phyloP scores from a whole-genome alignment of 768 basidiomycete species.

The Pleurotus tuber-regium region DNA sequence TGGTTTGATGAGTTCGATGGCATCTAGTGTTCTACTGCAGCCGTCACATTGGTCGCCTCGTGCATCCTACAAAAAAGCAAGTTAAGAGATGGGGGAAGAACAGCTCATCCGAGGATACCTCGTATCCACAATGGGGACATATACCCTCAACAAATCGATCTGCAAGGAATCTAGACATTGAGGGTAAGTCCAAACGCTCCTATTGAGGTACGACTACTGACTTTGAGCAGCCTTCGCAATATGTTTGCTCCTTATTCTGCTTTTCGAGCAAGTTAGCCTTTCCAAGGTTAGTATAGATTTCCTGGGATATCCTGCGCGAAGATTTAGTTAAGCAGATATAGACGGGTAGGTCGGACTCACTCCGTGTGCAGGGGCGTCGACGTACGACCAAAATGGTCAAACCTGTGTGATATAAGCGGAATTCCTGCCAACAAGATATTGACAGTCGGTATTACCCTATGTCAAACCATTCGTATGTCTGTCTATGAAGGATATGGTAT shows the following conservation, averaged over 20 bases:
- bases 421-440: neutral
- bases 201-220: slow-evolving; percentile 26
- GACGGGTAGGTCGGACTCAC: slow-evolving; percentile 39
- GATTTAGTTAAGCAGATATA: neutral
- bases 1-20: slow-evolving; percentile 92
- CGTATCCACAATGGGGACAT: slow-evolving; percentile 89
- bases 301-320: slow-evolving; percentile 78
- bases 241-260: slow-evolving; percentile 90
- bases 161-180: slow-evolving; percentile 72
- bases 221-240: slow-evolving; percentile 90
- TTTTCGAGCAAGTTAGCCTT: slow-evolving; percentile 75
- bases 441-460: slow-evolving; percentile 62
- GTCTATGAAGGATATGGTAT: slow-evolving; percentile 83
- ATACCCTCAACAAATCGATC: slow-evolving; percentile 98
- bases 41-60: slow-evolving; percentile 98
- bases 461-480: slow-evolving; percentile 98
- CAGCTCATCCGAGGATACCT: too few relatives aligned
- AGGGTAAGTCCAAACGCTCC: neutral
- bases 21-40: slow-evolving; percentile 89
- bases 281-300: slow-evolving; percentile 81
- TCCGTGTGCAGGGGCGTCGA: slow-evolving; percentile 87
- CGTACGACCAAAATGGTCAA: slow-evolving; percentile 95
- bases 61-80: too few relatives aligned
- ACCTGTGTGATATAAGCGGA: slow-evolving; percentile 42
- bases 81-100: too few relatives aligned